Conservation (phyloP, 495 filamentous ascomycete genomes). For the Aspergillus funiculosus region DNA sequence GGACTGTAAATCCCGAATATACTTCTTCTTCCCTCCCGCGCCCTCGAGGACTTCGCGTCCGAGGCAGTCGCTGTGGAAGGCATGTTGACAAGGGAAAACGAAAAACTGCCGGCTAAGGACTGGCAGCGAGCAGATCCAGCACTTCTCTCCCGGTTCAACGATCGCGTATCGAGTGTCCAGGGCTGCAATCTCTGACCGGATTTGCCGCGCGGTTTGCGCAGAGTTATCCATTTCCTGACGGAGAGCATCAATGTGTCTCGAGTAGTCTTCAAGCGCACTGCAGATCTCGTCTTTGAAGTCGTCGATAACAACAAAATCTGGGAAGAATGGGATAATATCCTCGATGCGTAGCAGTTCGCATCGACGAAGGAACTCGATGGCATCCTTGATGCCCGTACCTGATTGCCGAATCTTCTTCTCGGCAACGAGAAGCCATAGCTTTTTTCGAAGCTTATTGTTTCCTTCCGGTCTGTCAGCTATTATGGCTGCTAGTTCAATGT, state of each 20-base stretch:
- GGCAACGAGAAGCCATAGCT: conserved; percentile 89
- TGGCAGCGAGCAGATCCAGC: conserved; percentile 79
- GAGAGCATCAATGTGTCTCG: conserved; percentile 79
- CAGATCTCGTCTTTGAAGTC: conserved; percentile 99
- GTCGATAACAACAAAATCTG: conserved; percentile 97
- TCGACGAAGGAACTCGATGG: conserved; percentile 86
- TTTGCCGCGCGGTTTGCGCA: conserved; percentile 77
- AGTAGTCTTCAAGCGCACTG: conserved; percentile 84
- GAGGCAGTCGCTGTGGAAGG: conserved; percentile 91
- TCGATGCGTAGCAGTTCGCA: conserved; percentile 92
- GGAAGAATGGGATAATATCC: conserved; percentile 96
- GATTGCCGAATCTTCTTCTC: conserved; percentile 83
- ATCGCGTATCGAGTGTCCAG: conserved; percentile 90
- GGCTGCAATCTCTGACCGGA: conserved; percentile 75
- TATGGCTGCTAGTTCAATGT: conserved; percentile 80
- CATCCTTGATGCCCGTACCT: conserved; percentile 79
- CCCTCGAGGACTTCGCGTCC: conserved; percentile 73
- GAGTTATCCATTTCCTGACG: conserved; percentile 95
- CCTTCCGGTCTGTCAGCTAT: conserved; percentile 83
- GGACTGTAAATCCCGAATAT: conserved; percentile 79
- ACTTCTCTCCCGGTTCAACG: conserved; percentile 92
- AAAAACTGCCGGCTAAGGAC: conserved; percentile 89
- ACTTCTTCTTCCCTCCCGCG: conserved; percentile 64
- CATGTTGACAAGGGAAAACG: conserved; percentile 96
- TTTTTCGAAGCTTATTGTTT: conserved; percentile 77